phyloP scores from a whole-genome alignment of 257 asterid species.

The Coffea canephora region DNA sequence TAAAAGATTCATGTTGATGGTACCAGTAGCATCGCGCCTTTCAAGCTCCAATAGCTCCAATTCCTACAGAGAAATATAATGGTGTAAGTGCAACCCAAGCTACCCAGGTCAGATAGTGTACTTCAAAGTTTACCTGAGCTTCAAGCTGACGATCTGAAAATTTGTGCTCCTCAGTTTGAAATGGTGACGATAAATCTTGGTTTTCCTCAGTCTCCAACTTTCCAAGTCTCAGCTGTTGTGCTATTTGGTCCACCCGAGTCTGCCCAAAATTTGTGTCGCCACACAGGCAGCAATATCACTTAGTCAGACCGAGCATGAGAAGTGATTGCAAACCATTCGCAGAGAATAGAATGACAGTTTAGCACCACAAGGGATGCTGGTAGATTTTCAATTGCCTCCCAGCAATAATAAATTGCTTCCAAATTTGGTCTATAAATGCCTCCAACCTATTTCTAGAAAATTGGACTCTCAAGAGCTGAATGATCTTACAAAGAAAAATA shows the following conservation, averaged over 20 bases:
- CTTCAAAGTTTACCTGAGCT: conserved; percentile 26
- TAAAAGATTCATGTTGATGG: conserved; percentile 20
- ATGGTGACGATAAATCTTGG: conserved; percentile 34
- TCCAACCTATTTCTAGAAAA: conserved; percentile 21
- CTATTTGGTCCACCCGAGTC: conserved; percentile 84
- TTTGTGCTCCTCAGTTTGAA: conserved; percentile 29
- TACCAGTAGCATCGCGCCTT: conserved; percentile 83
- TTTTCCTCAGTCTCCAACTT: conserved; percentile 42
- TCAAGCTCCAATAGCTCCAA: conserved; percentile 62
- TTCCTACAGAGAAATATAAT: conserved; percentile 38
- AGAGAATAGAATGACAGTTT: conserved; percentile 44
- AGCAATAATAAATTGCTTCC: conserved; percentile 33
- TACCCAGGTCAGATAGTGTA: conserved; percentile 17
- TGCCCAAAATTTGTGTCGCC: conserved; percentile 78
- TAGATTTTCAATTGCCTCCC: conserved; percentile 38
- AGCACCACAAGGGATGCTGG: conserved; percentile 42
- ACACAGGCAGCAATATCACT: conserved; percentile 69
- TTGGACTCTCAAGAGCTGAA: conserved; percentile 8
- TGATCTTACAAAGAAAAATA: not conserved
- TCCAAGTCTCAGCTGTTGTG: conserved; percentile 61
- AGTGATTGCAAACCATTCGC: conserved; percentile 56
- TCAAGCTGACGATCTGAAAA: conserved; percentile 40
- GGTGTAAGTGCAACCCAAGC: conserved; percentile 27
- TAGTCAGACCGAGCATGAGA: conserved; percentile 53
- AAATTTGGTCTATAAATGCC: conserved; percentile 29